Conservation (phyloP, 2,329 filamentous ascomycete genomes). For the Penicillium psychrosexuale region DNA sequence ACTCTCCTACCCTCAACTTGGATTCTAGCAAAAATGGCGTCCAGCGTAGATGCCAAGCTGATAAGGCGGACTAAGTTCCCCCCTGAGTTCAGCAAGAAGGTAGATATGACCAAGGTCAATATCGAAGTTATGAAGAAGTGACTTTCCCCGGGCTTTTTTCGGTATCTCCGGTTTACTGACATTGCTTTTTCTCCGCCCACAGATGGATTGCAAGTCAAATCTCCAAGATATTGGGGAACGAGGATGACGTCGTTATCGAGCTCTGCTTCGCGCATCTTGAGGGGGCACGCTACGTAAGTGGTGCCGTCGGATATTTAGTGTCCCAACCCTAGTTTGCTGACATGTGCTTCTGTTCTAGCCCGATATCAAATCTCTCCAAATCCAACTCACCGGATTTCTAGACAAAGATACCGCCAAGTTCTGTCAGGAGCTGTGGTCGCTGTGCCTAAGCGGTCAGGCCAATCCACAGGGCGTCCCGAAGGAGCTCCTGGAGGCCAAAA, state of each 20-base stretch:
- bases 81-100: conserved; percentile 87
- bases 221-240: conserved; percentile 79
- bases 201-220: conserved; percentile 95
- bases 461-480: conserved; percentile 90
- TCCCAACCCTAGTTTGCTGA: conserved; percentile 20
- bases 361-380: conserved; percentile 92
- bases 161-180: conserved; percentile 13
- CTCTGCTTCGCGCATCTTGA: conserved; percentile 70
- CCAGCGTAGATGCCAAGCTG: conserved; percentile 82
- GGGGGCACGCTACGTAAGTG: conserved; percentile 69
- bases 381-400: conserved; percentile 90
- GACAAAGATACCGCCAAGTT: conserved; percentile 87
- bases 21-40: conserved; percentile 59
- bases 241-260: conserved; percentile 95
- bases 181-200: neutral
- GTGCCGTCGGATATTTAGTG: neutral
- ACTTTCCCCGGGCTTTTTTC: conserved; percentile 10
- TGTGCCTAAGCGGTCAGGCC: conserved; percentile 84
- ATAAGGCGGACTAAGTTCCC: conserved; percentile 91
- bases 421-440: conserved; percentile 89
- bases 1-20: neutral
- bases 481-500: conserved; percentile 93
- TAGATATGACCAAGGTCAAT: conserved; percentile 97
- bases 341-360: conserved; percentile 56
- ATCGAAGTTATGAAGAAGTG: conserved; percentile 93